These are phyloP conservation scores for Boletus subluridellus DNA, from an alignment of 1,284 basidiomycete species.

Conservation along the genomic window DNA sequence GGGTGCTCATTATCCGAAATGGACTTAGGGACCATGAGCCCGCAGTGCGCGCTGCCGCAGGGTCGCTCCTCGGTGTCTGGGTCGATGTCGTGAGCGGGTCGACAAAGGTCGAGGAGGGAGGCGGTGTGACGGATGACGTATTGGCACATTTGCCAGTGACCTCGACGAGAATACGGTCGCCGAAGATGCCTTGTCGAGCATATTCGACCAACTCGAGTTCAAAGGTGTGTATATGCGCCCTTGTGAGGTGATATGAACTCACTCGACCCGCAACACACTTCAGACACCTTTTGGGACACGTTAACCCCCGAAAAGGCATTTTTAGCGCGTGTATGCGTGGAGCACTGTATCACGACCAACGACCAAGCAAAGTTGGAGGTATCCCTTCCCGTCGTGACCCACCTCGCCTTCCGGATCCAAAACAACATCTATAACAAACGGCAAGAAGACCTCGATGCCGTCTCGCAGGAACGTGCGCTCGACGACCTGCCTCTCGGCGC, in stretches of 20 bases:
- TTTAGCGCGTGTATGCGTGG: constrained; percentile 83
- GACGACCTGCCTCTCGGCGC: constrained; percentile 35
- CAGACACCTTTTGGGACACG: constrained; percentile 65
- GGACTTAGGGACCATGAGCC: too few relatives aligned
- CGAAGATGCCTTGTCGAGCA: too few relatives aligned
- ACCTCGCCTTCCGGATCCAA: constrained; percentile 44
- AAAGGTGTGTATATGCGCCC: too few relatives aligned
- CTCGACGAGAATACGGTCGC: too few relatives aligned
- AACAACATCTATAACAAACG: constrained; percentile 68
- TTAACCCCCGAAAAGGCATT: constrained; percentile 62
- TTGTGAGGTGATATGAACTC: constrained; percentile 43
- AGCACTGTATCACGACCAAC: constrained; percentile 68
- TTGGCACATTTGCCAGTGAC: constrained; percentile 70
- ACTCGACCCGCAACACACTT: background rate
- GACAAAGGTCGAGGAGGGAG: constrained; percentile 19
- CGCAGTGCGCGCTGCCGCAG: too few relatives aligned
- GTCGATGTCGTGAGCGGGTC: constrained; percentile 37
- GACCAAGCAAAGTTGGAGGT: constrained; percentile 71
- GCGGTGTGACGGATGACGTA: too few relatives aligned
- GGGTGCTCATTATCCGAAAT: too few relatives aligned
- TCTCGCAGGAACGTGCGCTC: constrained; percentile 26
- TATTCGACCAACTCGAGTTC: too few relatives aligned
- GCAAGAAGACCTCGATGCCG: constrained; percentile 40
- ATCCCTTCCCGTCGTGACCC: constrained; percentile 53
- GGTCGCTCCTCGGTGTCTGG: too few relatives aligned